A percentile compares a stretch with the other conserved stretches of the same genome.
Conservation (phyloP, 2,329 filamentous ascomycete species). For the Hypoxylon sp. region DNA sequence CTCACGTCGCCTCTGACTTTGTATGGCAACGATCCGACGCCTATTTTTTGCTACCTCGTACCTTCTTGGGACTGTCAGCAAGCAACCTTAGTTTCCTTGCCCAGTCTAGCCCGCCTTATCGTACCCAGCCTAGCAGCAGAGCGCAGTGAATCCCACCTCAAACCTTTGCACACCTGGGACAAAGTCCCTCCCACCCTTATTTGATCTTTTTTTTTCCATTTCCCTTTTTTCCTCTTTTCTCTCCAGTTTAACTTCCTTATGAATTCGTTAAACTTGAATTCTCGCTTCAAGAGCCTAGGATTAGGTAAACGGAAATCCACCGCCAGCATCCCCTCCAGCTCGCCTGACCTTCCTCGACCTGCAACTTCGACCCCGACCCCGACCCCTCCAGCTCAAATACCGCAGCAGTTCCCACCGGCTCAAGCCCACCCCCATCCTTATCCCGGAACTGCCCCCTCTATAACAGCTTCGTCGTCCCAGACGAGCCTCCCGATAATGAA, state of each 20-base stretch:
- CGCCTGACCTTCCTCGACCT: constrained; percentile 60
- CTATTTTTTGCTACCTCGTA: constrained; percentile 8
- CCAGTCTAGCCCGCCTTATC: constrained; percentile 44
- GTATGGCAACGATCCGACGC: constrained; percentile 18
- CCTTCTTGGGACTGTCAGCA: constrained; percentile 31
- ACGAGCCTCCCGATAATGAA: constrained; percentile 73
- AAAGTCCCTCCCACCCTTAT: constrained; percentile 38
- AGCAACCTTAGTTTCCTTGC: constrained; percentile 34
- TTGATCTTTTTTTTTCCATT: constrained; percentile 30
- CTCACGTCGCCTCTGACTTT: constrained; percentile 23
- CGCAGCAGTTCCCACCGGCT: constrained; percentile 62
- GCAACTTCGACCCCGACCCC: constrained; percentile 56
- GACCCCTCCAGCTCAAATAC: constrained; percentile 66
- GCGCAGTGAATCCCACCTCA: constrained; percentile 38
- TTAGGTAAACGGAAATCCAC: constrained; percentile 85
- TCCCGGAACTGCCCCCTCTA: constrained; percentile 61
- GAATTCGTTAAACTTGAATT: constrained; percentile 87
- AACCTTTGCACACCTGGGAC: constrained; percentile 28
- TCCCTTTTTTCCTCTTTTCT: constrained; percentile 16
- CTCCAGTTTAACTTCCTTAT: constrained; percentile 63
- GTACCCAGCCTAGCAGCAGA: constrained; percentile 26
- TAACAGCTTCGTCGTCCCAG: constrained; percentile 64
- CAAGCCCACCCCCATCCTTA: constrained; percentile 56
- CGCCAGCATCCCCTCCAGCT: constrained; percentile 67
- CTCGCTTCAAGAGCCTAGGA: constrained; percentile 83